Base-by-base conservation (phyloP, 345 rosid species). In the Eutrema heterophyllum region DNA sequence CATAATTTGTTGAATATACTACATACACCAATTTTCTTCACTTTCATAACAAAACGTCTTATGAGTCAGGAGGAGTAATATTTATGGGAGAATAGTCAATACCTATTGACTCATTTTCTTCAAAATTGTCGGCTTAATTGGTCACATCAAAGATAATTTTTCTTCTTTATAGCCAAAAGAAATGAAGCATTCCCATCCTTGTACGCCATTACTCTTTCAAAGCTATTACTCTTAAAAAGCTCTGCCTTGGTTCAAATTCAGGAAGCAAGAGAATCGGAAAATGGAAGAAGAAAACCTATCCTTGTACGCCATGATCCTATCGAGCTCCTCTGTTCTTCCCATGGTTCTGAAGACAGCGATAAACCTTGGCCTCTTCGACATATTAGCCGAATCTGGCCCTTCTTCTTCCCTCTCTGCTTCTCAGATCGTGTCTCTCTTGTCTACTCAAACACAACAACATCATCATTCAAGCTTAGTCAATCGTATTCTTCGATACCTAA, bases 271-370 rank as follows among this genome's bases (percentile, higher is more conserved):
- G 4, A 64, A 53, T 24, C 6, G 0, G 0, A 67, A 16, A 61
- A 77, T 77, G 80, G 77, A 78, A 66, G 81, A 78, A 78, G 27
- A 78, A 40, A 18, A 71, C 51, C 13, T 35, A 7, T 33, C 72
- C 5, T 65, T 58, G 57, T 72, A 78, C 11, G 81, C 77, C 1
- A 78, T 71, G 57, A 43, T 43, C 21, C 6, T 78, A 44, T 72
- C 72, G 0, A 78, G 69, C 45, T 71, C 77, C 30, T 65, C 73
- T 65, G 73, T 59, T 59, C 81, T 78, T 72, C 70, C 81, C 9
- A 72, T 72, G 81, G 73, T 78, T 50, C 33, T 78, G 1, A 78
- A 72, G 35, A 58, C 77, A 66, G 59, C 81, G 2, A 66, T 70
- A 41, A 77, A 78, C 58, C 73, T 72, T 59, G 64, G 52, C 9